Evolutionary conservation across 2,329 filamentous ascomycete species (phyloP), one percentile per base, ranked within the genome.

Genomic region (Seiridium unicorne): DNA sequence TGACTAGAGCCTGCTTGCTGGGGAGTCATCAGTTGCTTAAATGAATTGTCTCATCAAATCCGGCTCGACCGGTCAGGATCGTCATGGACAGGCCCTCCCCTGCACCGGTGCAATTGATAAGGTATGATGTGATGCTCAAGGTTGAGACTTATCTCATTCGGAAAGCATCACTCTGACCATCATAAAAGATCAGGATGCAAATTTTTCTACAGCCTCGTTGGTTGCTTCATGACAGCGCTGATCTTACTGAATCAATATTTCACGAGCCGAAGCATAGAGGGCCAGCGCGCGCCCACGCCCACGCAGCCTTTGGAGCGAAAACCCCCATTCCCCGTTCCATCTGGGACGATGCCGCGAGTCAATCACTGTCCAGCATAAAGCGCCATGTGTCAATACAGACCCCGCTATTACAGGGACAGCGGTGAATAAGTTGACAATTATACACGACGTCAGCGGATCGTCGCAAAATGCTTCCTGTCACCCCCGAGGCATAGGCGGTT

Each of bases 61-160:
- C 47, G 34, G 47, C 47, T 49, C 47, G 13, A 51, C 49, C 34
- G 32, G 49, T 38, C 49, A 40, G 49, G 49, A 51, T 38, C 49
- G 32, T n/a, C 10, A 51, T 51, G 32, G 9, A 36, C 34, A 35
- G 31, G 32, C 49, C 31, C 32, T 11, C 18, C 34, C 31, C 49
- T 34, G 13, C 49, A 35, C 38, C 34, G 32, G 49, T 38, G 49
- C 35, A 51, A 18, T n/a, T 51, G 49, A 51, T 38, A 51, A 51
- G 49, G 49, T 51, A 51, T 51, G 49, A 51, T 51, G 32, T 51
- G 49, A 51, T 51, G 49, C 11, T n/a, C 49, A 51, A 51, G 49
- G 49, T 36, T 51, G 49, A 51, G 49, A 51, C 49, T 51, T 38
- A 38, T 51, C 49, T 51, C 49, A 51, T 34, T 13, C 34, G 32